Conservation (phyloP, 2,329 filamentous ascomycete species). For the Berkeleyomyces basicola region DNA sequence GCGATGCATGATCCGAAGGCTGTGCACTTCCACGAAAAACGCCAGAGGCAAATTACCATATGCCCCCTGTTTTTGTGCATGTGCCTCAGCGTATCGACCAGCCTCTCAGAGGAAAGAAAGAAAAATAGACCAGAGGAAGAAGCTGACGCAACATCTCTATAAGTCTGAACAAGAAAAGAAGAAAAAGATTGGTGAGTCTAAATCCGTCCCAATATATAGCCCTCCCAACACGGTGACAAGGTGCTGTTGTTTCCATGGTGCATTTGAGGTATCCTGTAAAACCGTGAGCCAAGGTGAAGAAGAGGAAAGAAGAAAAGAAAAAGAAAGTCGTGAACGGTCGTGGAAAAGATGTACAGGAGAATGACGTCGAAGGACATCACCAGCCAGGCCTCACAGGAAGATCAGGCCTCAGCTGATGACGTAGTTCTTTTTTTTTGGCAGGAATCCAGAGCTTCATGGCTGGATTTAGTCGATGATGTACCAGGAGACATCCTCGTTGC, state of each 20-base stretch:
- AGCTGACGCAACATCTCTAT: not conserved
- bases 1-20: not conserved
- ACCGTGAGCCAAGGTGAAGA: not conserved
- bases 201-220: not conserved
- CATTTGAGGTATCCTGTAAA: not conserved
- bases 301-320: not conserved
- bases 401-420: not conserved
- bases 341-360: conserved; percentile 1
- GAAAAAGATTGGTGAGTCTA: not conserved
- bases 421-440: not conserved
- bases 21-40: not conserved
- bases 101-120: not conserved
- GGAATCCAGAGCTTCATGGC: not conserved
- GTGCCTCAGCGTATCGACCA: not conserved
- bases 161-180: not conserved
- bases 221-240: not conserved
- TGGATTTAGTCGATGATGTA: conserved; percentile 26
- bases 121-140: not conserved
- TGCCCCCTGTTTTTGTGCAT: not conserved
- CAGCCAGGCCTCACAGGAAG: not conserved
- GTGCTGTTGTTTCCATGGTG: not conserved
- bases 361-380: not conserved
- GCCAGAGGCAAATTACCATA: too few species aligned
- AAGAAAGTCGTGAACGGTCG: conserved; percentile 5
- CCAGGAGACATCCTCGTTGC: conserved; percentile 29